Evolutionary conservation across 106 monocot genomes (phyloP).

Genomic region (Phalaenopsis aphrodite): DNA sequence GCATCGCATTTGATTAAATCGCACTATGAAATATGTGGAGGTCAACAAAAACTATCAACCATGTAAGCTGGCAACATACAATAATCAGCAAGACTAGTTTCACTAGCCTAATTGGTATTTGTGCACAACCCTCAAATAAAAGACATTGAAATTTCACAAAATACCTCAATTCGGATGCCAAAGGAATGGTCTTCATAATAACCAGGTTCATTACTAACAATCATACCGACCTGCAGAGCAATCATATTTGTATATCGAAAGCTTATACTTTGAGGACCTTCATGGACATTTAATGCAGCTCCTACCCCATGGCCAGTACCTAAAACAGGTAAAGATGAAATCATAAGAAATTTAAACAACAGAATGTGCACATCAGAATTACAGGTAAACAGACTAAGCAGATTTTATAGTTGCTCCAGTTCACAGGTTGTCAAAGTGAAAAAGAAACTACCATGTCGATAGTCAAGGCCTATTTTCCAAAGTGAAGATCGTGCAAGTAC

Average conservation of each 20-base stretch:
- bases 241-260: constrained; percentile 89
- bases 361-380: background rate
- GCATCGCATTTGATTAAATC: too few relatives aligned
- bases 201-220: constrained; percentile 97
- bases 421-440: background rate
- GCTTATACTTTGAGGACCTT: constrained; percentile 98
- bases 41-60: background rate
- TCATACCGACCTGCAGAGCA: constrained; percentile 79
- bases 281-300: constrained; percentile 97
- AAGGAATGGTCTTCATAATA: constrained; percentile 96
- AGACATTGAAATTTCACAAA: background rate
- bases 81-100: background rate
- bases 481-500: constrained; percentile 76
- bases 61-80: background rate
- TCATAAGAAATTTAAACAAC: background rate
- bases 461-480: constrained; percentile 98
- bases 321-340: constrained; percentile 24
- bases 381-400: background rate
- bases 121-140: background rate
- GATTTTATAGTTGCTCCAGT: constrained; percentile 5
- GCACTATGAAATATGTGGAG: too few relatives aligned
- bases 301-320: constrained; percentile 99
- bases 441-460: constrained; percentile 65
- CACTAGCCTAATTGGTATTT: background rate
- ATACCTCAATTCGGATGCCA: constrained; percentile 98